Evolutionary conservation across 2,329 filamentous ascomycete genomes (phyloP).

Genomic region (Drechmeria coniospora): DNA sequence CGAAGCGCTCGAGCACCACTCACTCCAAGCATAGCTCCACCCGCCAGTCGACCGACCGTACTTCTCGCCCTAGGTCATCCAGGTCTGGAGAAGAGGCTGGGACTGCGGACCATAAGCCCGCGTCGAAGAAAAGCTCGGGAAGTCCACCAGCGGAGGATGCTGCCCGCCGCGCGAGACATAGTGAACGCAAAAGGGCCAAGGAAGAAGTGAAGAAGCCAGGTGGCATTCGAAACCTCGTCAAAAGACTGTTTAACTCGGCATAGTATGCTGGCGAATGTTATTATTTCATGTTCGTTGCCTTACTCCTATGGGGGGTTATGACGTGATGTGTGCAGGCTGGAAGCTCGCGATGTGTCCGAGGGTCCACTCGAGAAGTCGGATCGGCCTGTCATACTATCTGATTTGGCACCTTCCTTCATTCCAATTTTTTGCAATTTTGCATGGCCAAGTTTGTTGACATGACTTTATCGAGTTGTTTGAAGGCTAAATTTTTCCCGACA

Average conservation of each 20-base stretch:
- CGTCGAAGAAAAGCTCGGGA: background rate
- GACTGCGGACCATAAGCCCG: constrained; percentile 10
- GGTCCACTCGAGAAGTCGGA: no score
- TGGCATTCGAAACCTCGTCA: constrained; percentile 20
- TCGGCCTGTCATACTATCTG: no score
- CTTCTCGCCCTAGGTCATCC: constrained; percentile 9
- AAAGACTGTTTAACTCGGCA: constrained; percentile 19
- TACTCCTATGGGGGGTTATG: constrained; percentile 2
- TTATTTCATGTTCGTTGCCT: background rate
- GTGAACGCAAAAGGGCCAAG: constrained; percentile 15
- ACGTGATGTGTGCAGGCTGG: constrained; percentile 5
- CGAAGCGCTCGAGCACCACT: constrained; percentile 13
- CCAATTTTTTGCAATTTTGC: no score
- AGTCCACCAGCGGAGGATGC: constrained; percentile 14
- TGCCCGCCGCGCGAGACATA: constrained; percentile 19
- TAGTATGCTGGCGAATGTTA: background rate
- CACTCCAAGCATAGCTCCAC: constrained; percentile 13
- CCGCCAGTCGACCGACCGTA: constrained; percentile 14
- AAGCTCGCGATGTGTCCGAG: background rate
- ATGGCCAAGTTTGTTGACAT: no score
- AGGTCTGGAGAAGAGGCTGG: constrained; percentile 11
- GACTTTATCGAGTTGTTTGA: no score
- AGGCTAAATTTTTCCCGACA: no score
- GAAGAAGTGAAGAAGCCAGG: constrained; percentile 14
- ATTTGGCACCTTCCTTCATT: no score